Percentiles rank a stretch among this genome's conserved stretches.
Evolutionary conservation across 2,329 filamentous ascomycete genomes (phyloP).

Genomic region (Colletotrichum magnum): DNA sequence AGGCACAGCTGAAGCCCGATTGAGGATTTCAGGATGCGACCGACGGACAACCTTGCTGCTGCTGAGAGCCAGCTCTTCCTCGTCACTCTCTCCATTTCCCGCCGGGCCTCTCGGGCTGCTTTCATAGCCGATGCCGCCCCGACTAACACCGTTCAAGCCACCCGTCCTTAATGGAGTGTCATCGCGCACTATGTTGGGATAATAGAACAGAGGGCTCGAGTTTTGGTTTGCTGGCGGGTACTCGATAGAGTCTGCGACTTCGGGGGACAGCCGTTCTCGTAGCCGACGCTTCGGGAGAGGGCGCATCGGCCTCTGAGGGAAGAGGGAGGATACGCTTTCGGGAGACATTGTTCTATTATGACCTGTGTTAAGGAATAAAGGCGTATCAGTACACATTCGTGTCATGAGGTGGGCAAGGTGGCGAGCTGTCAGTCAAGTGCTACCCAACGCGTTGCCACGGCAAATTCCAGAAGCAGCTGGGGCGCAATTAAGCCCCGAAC

Average conservation of each 20-base stretch:
- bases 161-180: slow-evolving; percentile 48
- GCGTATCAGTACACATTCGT: slow-evolving; percentile 25
- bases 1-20: slow-evolving; percentile 58
- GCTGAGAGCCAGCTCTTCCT: slow-evolving; percentile 64
- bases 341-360: slow-evolving; percentile 71
- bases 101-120: slow-evolving; percentile 50
- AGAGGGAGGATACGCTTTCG: slow-evolving; percentile 85
- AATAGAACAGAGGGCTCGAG: slow-evolving; percentile 82
- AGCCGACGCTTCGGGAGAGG: slow-evolving; percentile 91
- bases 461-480: slow-evolving; percentile 13
- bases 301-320: slow-evolving; percentile 91
- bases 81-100: slow-evolving; percentile 71
- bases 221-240: slow-evolving; percentile 84
- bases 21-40: slow-evolving; percentile 61
- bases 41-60: slow-evolving; percentile 60
- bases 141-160: slow-evolving; percentile 21
- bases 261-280: slow-evolving; percentile 87
- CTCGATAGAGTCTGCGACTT: slow-evolving; percentile 84
- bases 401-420: slow-evolving; percentile 9
- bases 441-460: slow-evolving; percentile 25
- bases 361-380: slow-evolving; percentile 51
- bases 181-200: slow-evolving; percentile 58
- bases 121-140: slow-evolving; percentile 42
- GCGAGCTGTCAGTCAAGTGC: slow-evolving; percentile 17
- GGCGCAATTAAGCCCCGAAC: no score